Evolutionary conservation across 179 eudicot species (phyloP).

Genomic region (Amaranthus tricolor): DNA sequence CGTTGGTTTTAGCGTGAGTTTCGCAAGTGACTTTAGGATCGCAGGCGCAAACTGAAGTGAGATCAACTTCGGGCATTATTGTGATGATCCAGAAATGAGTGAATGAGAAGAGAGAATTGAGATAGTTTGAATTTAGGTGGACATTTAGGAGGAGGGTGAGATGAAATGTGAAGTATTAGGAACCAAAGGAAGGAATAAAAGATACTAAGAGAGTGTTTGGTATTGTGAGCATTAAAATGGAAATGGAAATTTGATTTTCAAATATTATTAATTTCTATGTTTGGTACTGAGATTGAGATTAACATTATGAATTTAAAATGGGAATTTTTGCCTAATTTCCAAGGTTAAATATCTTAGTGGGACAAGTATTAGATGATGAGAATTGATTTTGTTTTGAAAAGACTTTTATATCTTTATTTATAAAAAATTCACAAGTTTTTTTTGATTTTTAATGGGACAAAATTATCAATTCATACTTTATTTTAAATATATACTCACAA

Average conservation of each 20-base stretch:
- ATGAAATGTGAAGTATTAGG: not conserved
- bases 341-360: no score
- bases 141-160: not conserved
- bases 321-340: no score
- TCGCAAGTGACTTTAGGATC: conserved; percentile 44
- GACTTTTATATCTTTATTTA: no score
- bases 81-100: not conserved
- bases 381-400: no score
- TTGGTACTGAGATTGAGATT: conserved; percentile 6
- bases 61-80: conserved; percentile 53
- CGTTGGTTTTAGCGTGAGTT: conserved; percentile 17
- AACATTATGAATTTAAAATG: not conserved
- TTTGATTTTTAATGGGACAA: no score
- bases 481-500: no score
- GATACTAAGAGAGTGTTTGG: not conserved
- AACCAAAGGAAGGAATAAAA: conserved; percentile 10
- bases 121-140: not conserved
- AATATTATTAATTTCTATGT: not conserved
- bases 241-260: not conserved
- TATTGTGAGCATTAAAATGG: no score
- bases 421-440: no score
- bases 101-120: conserved; percentile 1
- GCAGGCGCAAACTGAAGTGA: conserved; percentile 31
- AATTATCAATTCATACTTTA: no score
- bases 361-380: no score